Percentiles rank a stretch among this genome's conserved stretches.
These are phyloP conservation scores for Pythium utonaiense DNA, from an alignment of 352 stramenopile genomes.

Conservation along the genomic window DNA sequence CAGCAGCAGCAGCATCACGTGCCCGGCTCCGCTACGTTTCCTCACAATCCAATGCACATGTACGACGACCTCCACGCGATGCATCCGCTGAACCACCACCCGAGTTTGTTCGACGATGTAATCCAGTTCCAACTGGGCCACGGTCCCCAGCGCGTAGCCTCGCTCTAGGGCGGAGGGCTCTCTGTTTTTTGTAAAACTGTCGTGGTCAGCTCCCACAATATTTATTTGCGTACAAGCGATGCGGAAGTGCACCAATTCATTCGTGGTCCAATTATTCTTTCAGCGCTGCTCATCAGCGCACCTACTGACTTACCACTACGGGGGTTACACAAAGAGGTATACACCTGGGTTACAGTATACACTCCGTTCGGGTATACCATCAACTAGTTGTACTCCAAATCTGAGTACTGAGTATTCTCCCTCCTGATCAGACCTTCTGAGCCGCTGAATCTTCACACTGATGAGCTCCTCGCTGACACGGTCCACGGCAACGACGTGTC, in stretches of 20 bases:
- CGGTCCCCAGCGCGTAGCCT: constrained; percentile 5
- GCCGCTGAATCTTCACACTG: constrained; percentile 10
- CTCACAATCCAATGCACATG: constrained; percentile 12
- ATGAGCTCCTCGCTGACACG: not conserved
- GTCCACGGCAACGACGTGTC: not conserved
- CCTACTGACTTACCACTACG: not conserved
- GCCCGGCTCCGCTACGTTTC: constrained; percentile 1
- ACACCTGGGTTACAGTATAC: too few species aligned
- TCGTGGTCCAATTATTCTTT: not conserved
- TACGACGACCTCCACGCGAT: constrained; percentile 17
- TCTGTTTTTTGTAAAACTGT: too few species aligned
- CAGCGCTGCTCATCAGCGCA: not conserved
- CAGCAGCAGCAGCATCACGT: too few species aligned
- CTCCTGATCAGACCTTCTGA: too few species aligned
- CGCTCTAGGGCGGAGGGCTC: not conserved
- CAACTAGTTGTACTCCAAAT: too few species aligned
- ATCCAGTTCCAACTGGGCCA: constrained; percentile 22
- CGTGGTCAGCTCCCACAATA: not conserved
- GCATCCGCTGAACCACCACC: constrained; percentile 7
- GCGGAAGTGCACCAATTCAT: too few species aligned
- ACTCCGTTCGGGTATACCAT: too few species aligned
- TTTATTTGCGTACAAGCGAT: not conserved
- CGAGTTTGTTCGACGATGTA: constrained; percentile 21
- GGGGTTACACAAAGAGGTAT: too few species aligned
- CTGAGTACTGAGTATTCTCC: too few species aligned